Conservation (phyloP, 23 red algal species). For the Agarophyton chilense region DNA sequence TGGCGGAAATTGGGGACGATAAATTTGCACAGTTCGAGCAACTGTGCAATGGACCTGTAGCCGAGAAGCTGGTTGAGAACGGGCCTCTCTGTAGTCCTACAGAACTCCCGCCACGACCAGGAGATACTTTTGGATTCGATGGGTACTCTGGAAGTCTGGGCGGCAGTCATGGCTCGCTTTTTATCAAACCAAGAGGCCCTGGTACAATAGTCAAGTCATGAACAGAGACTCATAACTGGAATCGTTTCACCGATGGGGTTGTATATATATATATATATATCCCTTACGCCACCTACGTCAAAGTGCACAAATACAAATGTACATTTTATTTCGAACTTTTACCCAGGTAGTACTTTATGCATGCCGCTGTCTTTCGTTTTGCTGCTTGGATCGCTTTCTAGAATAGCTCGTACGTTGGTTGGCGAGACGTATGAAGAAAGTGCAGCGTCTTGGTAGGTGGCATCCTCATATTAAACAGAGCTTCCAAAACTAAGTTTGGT, state of each 20-base stretch:
- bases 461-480: background rate
- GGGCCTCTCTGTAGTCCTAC: conserved; percentile 48
- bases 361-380: background rate
- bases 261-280: no score
- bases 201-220: conserved; percentile 9
- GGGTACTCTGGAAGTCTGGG: conserved; percentile 32
- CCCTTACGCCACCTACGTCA: background rate
- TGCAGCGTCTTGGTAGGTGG: background rate
- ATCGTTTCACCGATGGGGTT: background rate
- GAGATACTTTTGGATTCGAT: conserved; percentile 48
- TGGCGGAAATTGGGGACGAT: conserved; percentile 28
- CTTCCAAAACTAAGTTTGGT: background rate
- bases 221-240: background rate
- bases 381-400: background rate
- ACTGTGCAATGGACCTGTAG: conserved; percentile 60
- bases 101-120: conserved; percentile 52
- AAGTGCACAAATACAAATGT: conserved; percentile 25
- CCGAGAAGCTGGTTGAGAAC: conserved; percentile 58
- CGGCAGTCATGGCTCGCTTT: conserved; percentile 48
- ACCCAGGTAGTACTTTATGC: background rate
- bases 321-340: conserved; percentile 2
- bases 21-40: conserved; percentile 27
- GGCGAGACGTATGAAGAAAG: background rate
- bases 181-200: conserved; percentile 8
- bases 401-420: background rate